phyloP scores from a whole-genome alignment of 148 eudicot species.

The Vaccinium myrtillus region DNA sequence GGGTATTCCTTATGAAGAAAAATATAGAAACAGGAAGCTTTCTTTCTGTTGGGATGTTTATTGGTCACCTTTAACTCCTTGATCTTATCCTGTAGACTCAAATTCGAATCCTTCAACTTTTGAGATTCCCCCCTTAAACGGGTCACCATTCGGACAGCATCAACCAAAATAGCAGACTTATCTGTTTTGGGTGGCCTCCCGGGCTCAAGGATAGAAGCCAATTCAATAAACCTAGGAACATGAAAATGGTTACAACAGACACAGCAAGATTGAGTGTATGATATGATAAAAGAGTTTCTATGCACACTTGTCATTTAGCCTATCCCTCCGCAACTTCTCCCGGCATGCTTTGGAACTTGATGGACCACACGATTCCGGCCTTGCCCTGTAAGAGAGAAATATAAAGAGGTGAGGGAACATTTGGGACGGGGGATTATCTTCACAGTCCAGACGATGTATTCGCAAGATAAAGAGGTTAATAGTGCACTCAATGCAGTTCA shows the following conservation, averaged over 20 bases:
- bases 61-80: slow-evolving; percentile 61
- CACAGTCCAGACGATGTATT: not conserved
- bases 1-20: not conserved
- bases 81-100: slow-evolving; percentile 59
- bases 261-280: not conserved
- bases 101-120: slow-evolving; percentile 67
- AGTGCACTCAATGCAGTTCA: slow-evolving; percentile 3
- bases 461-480: not conserved
- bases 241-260: slow-evolving; percentile 5
- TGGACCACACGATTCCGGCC: slow-evolving; percentile 68
- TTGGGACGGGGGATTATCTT: not conserved
- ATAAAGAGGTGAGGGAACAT: not conserved
- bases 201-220: slow-evolving; percentile 67
- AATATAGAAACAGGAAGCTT: not conserved
- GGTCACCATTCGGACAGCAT: slow-evolving; percentile 68
- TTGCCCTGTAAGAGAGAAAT: slow-evolving; percentile 44
- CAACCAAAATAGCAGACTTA: slow-evolving; percentile 68
- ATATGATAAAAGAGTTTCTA: not conserved
- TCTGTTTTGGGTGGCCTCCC: slow-evolving; percentile 66
- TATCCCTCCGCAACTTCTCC: slow-evolving; percentile 82
- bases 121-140: slow-evolving; percentile 63
- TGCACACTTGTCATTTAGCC: slow-evolving; percentile 70
- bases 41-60: not conserved
- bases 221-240: slow-evolving; percentile 61
- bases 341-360: slow-evolving; percentile 81